Base-by-base conservation (phyloP, 1,284 basidiomycete genomes). In the Ganoderma lucidum region DNA sequence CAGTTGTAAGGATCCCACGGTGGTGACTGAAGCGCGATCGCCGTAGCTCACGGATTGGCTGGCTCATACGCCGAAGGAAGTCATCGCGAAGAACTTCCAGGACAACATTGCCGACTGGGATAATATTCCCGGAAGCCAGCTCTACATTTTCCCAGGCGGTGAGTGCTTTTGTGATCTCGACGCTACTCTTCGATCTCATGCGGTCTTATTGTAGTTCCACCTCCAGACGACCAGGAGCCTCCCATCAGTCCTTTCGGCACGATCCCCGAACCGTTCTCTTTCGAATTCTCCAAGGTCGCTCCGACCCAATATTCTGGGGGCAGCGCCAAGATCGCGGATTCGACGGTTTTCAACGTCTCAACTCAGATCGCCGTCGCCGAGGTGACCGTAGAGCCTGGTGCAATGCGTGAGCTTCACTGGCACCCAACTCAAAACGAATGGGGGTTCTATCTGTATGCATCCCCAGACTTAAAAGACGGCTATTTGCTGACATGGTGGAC, bases 1-100 rank as follows among this genome's bases (percentile, higher is more conserved):
- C 39, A 45, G 19, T 10, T n/a, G 6, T 30, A n/a, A 19, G 14
- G 10, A 42, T 14, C 6, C 28, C 53, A 35, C 0, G 63, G 60
- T 53, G 45, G 19, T 8, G 67, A 78, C 83, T 66, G 77, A 83
- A 4, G 8, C 42, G 9, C 15, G 12, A 56, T 41, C 32, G 15
- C 14, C 56, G 10, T 63, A 87, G 84, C 76, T 89, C 62, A 89
- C 88, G 6, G 89, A 90, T 72, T 91, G 89, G 89, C 75, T 90
- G 10, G 78, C 88, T 0, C 91, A 92, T 73, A 84, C 89, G 0
- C 86, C 86, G 14, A 83, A 83, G 69, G 83, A 84, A 81, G 90
- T 92, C 23, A 84, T 94, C 45, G 86, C 87, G 48, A 91, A 91
- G 81, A 93, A 92, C 78, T 92, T 93, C 82, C 84, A 87, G 73